Evolutionary conservation across 257 asterid genomes (phyloP), one percentile per base, ranked within the genome.

Genomic region (Fraxinus americana): DNA sequence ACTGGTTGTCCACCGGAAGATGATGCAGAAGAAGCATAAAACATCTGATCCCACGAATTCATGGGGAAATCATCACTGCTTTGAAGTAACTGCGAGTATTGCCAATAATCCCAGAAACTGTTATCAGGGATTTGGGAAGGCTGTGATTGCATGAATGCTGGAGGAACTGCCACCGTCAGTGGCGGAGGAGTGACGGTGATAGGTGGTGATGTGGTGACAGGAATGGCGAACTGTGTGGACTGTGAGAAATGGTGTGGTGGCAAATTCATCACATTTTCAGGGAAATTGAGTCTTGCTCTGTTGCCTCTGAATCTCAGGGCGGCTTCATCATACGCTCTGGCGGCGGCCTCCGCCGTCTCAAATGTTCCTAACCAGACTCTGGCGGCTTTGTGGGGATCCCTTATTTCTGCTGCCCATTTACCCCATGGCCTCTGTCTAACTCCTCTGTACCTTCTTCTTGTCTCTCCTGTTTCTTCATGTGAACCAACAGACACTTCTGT

Each of bases 381-480:
- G 4, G 86, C 81, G 7, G 83, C 86, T 35, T 71, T 82, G 13
- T 65, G 72, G 41, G 88, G 83, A 52, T 85, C 86, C 67, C 88
- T 78, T 77, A 85, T 85, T 71, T 85, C 88, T 1, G 88, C 88
- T 12, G 85, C 88, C 86, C 86, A 85, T 77, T 85, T 85, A 0
- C 88, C 88, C 88, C 88, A 82, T 14, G 83, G 88, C 61, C 86
- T 75, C 73, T 82, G 88, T 65, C 88, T 80, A 21, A 82, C 86
- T 57, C 88, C 88, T 70, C 88, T 82, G 76, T 79, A 85, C 74
- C 69, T 72, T 69, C 81, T 43, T 41, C 16, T 77, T 45, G 79
- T 79, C 74, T 69, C 74, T 63, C 36, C 69, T 63, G 69, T 63
- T 63, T 63, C 69, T 4, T 63, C 34, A 63, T 25, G 69, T 9